Evolutionary conservation across 2,329 filamentous ascomycete genomes (phyloP), one percentile per base, ranked within the genome.

Genomic region (Colletotrichum abscissum): DNA sequence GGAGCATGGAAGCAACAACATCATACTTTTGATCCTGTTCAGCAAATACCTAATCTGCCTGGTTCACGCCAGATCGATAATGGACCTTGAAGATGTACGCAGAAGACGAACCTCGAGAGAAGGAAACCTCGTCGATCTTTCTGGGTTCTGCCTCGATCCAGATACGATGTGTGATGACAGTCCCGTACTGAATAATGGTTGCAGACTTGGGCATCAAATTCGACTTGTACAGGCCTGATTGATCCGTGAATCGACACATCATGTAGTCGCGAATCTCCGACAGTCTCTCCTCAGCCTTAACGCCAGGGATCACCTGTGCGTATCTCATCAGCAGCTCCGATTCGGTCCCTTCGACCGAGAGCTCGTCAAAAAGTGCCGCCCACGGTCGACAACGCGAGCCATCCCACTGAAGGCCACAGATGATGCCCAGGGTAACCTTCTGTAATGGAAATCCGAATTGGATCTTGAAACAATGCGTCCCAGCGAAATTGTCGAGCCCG

Each of bases 401-500:
- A 49, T 63, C 28, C 60, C 60, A 63, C 42, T 63, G 62, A 5
- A 64, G 16, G 8, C 62, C 49, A 42, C 28, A 64, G 14, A 55
- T 14, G 8, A 64, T 35, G 12, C n/a, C 62, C 11, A 64, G n/a
- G 28, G 19, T 52, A n/a, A 35, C 26, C 8, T 35, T 22, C 28
- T 55, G 28, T 4, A 54, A 8, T 6, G 28, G 26, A n/a, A 57
- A 35, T 57, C 63, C n/a, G 14, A 30, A 42, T n/a, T 19, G 33
- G 24, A 62, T n/a, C 14, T 14, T 49, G 58, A 62, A 46, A 1
- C 35, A 14, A 38, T 28, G 35, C 22, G 38, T 16, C 14, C 52
- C 52, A 26, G 35, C 2, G 14, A 57, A 56, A 8, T 56, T 30
- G 30, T 56, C 63, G n/a, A 30, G 30, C 9, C 52, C 52, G n/a